Base-by-base conservation (phyloP, 176 grass and related monocot genomes). In the Oryza glaberrima region DNA sequence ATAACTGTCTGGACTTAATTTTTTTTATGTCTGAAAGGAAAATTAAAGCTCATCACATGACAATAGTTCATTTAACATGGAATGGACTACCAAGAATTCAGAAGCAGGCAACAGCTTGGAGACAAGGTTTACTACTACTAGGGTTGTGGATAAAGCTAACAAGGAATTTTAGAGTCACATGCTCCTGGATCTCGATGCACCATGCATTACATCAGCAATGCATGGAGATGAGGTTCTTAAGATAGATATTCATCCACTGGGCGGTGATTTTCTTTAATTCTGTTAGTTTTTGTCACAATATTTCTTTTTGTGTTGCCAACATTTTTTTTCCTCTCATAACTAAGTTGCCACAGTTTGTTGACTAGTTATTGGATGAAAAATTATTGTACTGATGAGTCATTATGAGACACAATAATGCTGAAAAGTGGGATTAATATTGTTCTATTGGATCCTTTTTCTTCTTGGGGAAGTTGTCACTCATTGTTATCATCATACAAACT, bases 101-200 rank as follows among this genome's bases (percentile, higher is more conserved):
- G 78, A 71, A 43, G n/a, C 67, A 4, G 71, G 43, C 58, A 66
- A 20, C 16, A 70, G 80, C 73, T 51, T 65, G 26, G 15, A 22
- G 66, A 77, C 80, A 77, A 72, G 43, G 70, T 75, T 45, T 47
- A 6, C 34, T 70, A 2, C 4, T 17, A 10, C 48, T 28, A 7
- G 49, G 2, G 58, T 40, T 67, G 20, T 43, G 84, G 88, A 90
- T 90, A 86, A 83, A 83, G 40, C 45, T 83, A 43, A 58, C 22
- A 11, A 63, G 73, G 80, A 79, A 86, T 86, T 86, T 81, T 84
- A 14, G n/a, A 20, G 69, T 61, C 88, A 86, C 88, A 69, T 83
- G 79, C 48, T 82, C 61, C 15, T 66, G 77, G 78, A 85, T 89
- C 83, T 85, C 77, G 83, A 85, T 89, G 78, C 51, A 38, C 41